Conservation (phyloP, 2,329 filamentous ascomycete genomes). For the Colletotrichum nymphaeae region DNA sequence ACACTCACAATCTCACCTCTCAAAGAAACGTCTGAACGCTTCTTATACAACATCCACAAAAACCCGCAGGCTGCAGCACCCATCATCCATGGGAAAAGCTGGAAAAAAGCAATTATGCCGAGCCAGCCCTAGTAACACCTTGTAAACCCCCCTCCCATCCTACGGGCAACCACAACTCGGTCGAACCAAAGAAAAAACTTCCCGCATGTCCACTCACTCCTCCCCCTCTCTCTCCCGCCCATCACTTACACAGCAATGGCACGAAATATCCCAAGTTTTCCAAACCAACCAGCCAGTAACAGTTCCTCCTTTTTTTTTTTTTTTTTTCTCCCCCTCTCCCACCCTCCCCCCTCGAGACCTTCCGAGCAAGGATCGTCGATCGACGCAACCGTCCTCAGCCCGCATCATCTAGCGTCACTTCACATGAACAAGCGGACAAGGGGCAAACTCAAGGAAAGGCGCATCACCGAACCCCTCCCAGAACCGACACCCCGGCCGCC, state of each 20-base stretch:
- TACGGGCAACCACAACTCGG: not conserved
- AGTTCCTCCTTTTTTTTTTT: not conserved
- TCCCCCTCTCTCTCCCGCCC: too few relatives aligned
- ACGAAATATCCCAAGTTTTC: not conserved
- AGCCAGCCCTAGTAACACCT: not conserved
- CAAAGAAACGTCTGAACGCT: not conserved
- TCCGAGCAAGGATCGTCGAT: not conserved
- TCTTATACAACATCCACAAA: not conserved
- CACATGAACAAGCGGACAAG: not conserved
- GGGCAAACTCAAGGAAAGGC: not conserved
- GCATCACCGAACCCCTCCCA: not conserved
- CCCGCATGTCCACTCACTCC: not conserved
- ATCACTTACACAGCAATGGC: not conserved
- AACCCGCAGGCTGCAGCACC: not conserved
- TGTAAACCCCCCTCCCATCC: not conserved
- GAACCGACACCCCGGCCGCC: constrained; percentile 9
- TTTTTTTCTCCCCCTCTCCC: too few relatives aligned
- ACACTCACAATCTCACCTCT: not conserved
- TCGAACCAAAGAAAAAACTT: constrained; percentile 12
- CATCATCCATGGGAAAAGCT: not conserved
- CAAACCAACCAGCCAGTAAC: not conserved
- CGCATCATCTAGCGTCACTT: not conserved
- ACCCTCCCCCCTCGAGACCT: not conserved
- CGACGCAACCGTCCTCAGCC: not conserved
- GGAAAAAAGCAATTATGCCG: not conserved